Evolutionary conservation across 768 basidiomycete species (phyloP), one percentile per base, ranked within the genome.

Genomic region (Pisolithus albus): DNA sequence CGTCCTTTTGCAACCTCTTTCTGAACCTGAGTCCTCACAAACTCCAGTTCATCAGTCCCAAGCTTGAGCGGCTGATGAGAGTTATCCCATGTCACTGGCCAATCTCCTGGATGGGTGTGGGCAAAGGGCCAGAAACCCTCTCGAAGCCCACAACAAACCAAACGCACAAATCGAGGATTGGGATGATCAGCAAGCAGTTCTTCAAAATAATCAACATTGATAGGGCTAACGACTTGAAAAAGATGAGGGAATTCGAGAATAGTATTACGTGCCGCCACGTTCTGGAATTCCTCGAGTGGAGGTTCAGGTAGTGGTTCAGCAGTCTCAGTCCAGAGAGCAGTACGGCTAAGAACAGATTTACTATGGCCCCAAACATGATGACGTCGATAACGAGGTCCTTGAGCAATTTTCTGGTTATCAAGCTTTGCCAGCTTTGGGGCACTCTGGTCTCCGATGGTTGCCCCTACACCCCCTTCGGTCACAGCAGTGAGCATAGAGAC

Each of bases 41-140:
- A n/a, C n/a, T n/a, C n/a, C n/a, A n/a, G n/a, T n/a, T n/a, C n/a
- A n/a, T n/a, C n/a, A n/a, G n/a, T n/a, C n/a, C n/a, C n/a, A n/a
- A n/a, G n/a, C n/a, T n/a, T n/a, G n/a, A n/a, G n/a, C n/a, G n/a
- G n/a, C n/a, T n/a, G n/a, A n/a, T n/a, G n/a, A n/a, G n/a, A n/a
- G n/a, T n/a, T n/a, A n/a, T n/a, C n/a, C n/a, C n/a, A n/a, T n/a
- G n/a, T n/a, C n/a, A n/a, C n/a, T n/a, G n/a, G n/a, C n/a, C n/a
- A n/a, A n/a, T n/a, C n/a, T n/a, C n/a, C n/a, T n/a, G n/a, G n/a
- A n/a, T 43, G 46, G 5, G 67, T 68, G 15, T 69, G 52, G 0
- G 70, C 70, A 50, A 52, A 72, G 0, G 76, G 77, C 76, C 75
- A 78, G 56, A 77, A 77, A 1, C 77, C 76, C 2, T 71, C 56